phyloP scores from a whole-genome alignment of 2,329 filamentous ascomycete genomes.

The Aureobasidium melanogenum region DNA sequence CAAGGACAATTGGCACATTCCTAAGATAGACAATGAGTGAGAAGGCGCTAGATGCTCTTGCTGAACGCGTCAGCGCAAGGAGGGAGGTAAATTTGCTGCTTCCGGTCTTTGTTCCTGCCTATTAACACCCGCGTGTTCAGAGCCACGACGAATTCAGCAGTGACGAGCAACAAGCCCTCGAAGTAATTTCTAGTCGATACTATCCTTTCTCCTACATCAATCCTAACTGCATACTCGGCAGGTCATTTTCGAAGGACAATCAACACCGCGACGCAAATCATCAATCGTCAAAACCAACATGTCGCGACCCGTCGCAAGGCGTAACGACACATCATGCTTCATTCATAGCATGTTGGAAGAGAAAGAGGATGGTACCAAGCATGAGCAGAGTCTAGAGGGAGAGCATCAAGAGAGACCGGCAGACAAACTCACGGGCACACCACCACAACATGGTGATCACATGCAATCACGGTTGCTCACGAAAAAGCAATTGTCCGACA shows the following conservation, averaged over 20 bases:
- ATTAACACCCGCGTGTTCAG: background rate
- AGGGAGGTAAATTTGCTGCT: background rate
- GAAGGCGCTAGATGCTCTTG: background rate
- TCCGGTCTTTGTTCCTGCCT: background rate
- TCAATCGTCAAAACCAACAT: slow-evolving; percentile 42
- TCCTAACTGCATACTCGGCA: slow-evolving; percentile 22
- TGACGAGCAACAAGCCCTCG: slow-evolving; percentile 33
- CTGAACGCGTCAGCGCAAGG: background rate
- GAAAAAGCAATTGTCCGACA: slow-evolving; percentile 89
- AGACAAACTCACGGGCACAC: slow-evolving; percentile 34
- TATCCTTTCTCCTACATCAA: background rate
- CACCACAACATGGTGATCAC: slow-evolving; percentile 25
- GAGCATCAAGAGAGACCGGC: slow-evolving; percentile 25
- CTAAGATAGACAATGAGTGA: slow-evolving; percentile 1
- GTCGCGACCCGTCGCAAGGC: slow-evolving; percentile 26
- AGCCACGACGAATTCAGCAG: slow-evolving; percentile 18
- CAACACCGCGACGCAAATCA: slow-evolving; percentile 49
- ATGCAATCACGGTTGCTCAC: slow-evolving; percentile 69
- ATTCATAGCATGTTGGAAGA: slow-evolving; percentile 51
- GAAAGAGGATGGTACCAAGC: slow-evolving; percentile 24
- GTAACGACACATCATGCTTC: slow-evolving; percentile 47
- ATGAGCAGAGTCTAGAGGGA: slow-evolving; percentile 21
- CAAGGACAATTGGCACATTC: background rate
- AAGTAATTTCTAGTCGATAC: slow-evolving; percentile 23
- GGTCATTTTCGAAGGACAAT: slow-evolving; percentile 49